Percentiles rank a stretch among this genome's conserved stretches.
Conservation (phyloP, 352 stramenopile species). For the Poterioochromonas sp. region DNA sequence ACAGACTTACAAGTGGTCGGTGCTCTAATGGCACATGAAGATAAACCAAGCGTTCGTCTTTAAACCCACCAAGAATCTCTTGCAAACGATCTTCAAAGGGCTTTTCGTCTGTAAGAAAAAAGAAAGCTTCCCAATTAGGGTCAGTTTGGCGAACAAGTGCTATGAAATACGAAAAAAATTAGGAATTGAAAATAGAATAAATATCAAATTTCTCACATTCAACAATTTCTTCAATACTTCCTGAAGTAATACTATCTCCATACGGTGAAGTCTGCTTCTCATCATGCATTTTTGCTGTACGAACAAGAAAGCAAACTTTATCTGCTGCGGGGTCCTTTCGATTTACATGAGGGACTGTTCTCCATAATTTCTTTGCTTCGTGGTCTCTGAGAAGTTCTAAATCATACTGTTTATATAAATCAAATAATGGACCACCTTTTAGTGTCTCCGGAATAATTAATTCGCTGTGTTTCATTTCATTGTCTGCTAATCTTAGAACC, state of each 20-base stretch:
- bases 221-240: not conserved
- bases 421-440: not conserved
- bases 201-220: not conserved
- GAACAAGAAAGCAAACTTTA: constrained; percentile 16
- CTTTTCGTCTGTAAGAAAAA: not conserved
- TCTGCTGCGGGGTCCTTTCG: not conserved
- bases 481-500: not conserved
- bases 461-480: not conserved
- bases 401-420: not conserved
- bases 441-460: not conserved
- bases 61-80: not conserved
- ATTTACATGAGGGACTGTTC: not conserved
- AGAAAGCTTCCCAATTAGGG: not conserved
- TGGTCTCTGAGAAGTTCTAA: not conserved
- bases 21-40: too few relatives aligned
- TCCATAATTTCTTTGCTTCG: not conserved
- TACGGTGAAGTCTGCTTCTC: not conserved
- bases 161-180: not conserved
- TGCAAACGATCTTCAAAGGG: not conserved
- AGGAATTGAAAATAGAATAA: not conserved
- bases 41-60: not conserved
- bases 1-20: too few relatives aligned
- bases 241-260: not conserved
- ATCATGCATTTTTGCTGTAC: not conserved
- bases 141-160: not conserved